These are phyloP conservation scores for Aureobasidium vineae DNA, from an alignment of 2,329 filamentous ascomycete species.

Conservation along the genomic window DNA sequence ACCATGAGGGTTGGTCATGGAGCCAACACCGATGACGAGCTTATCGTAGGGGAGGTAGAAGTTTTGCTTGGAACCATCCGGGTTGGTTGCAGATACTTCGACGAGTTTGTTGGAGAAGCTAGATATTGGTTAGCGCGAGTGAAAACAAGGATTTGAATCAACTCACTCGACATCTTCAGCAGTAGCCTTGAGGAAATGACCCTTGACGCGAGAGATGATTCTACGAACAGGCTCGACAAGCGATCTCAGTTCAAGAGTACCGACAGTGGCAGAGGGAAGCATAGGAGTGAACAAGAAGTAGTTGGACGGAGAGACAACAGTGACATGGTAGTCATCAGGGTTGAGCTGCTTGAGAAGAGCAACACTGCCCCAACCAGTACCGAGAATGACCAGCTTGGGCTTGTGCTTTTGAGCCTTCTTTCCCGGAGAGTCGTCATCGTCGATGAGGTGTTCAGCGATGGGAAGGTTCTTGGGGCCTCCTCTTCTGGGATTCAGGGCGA, in stretches of 20 bases:
- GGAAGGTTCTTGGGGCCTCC: slow-evolving; percentile 95
- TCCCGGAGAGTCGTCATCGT: slow-evolving; percentile 76
- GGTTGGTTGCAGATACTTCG: slow-evolving; percentile 73
- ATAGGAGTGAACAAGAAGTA: slow-evolving; percentile 99
- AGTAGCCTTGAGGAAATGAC: slow-evolving; percentile 84
- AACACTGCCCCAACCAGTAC: slow-evolving; percentile 93
- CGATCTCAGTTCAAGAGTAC: slow-evolving; percentile 85
- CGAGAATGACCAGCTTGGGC: slow-evolving; percentile 86
- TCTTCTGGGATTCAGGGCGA: slow-evolving; percentile 74
- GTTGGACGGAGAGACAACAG: slow-evolving; percentile 89
- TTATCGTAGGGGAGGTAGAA: slow-evolving; percentile 99
- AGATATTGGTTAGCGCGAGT: not conserved
- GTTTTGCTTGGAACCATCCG: slow-evolving; percentile 66
- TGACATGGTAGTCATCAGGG: slow-evolving; percentile 91
- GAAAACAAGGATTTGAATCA: too few relatives aligned
- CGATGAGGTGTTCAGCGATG: slow-evolving; percentile 81
- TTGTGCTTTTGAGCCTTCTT: slow-evolving; percentile 76
- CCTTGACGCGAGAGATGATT: slow-evolving; percentile 72
- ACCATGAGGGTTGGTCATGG: slow-evolving; percentile 89
- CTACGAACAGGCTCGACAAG: slow-evolving; percentile 89
- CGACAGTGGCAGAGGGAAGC: slow-evolving; percentile 94
- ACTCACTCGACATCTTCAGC: slow-evolving; percentile 74
- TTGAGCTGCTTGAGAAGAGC: slow-evolving; percentile 87
- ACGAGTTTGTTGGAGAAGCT: slow-evolving; percentile 82
- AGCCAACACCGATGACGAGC: slow-evolving; percentile 87